Evolutionary conservation across 768 basidiomycete genomes (phyloP).

Genomic region (Serendipita sp.): DNA sequence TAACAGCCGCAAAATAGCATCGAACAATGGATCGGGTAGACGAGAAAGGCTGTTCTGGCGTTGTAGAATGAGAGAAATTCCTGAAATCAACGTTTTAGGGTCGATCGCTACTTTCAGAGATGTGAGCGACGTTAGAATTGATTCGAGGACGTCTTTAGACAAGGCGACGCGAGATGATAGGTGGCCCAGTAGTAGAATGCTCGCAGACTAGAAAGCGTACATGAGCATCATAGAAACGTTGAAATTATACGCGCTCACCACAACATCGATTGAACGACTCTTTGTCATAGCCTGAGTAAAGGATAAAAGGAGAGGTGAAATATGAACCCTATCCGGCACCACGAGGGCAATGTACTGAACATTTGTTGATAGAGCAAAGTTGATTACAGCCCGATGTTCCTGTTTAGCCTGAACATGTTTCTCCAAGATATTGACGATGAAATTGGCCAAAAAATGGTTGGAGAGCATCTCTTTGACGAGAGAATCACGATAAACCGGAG

Average conservation of each 20-base stretch:
- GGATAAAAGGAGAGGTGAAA: constrained; percentile 44
- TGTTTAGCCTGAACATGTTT: constrained; percentile 29
- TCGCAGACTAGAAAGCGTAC: neutral
- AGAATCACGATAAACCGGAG: constrained; percentile 52
- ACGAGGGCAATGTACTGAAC: constrained; percentile 60
- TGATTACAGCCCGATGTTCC: constrained; percentile 53
- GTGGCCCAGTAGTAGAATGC: neutral
- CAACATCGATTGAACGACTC: neutral
- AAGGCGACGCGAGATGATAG: neutral
- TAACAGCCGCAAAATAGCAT: no score
- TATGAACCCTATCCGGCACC: constrained; percentile 45
- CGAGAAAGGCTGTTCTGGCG: no score
- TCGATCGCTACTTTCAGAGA: no score
- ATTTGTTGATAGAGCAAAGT: constrained; percentile 66
- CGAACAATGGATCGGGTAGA: no score
- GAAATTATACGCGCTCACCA: neutral
- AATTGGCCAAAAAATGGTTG: constrained; percentile 55
- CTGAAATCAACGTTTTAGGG: no score
- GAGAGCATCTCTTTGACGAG: constrained; percentile 65
- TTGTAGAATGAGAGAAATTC: no score
- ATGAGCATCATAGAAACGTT: no score
- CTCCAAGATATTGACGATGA: constrained; percentile 51
- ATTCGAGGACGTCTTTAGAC: no score
- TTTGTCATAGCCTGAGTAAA: constrained; percentile 1
- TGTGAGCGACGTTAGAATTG: no score